Evolutionary conservation across 1,284 basidiomycete genomes (phyloP).

Genomic region (Laetiporus sulphureus): DNA sequence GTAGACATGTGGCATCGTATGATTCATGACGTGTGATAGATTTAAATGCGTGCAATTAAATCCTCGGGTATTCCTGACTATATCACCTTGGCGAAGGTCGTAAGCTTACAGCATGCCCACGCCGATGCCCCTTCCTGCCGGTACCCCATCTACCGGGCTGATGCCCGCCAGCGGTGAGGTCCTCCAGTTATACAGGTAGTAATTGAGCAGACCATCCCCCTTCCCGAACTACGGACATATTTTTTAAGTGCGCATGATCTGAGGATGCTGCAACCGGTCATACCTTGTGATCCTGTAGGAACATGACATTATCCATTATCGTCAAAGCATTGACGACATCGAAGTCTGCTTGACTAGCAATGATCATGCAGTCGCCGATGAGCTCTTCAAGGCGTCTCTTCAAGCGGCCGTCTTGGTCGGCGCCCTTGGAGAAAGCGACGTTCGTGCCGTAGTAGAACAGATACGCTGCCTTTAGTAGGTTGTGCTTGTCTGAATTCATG

Average conservation of each 20-base stretch:
- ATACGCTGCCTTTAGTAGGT: slow-evolving; percentile 81
- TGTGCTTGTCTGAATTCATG: slow-evolving; percentile 59
- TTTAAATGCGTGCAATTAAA: too few species aligned
- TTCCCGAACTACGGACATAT: slow-evolving; percentile 65
- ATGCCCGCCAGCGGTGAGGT: slow-evolving; percentile 74
- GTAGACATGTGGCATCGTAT: too few species aligned
- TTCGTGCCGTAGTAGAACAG: slow-evolving; percentile 88
- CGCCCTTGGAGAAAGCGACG: slow-evolving; percentile 48
- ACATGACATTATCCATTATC: slow-evolving; percentile 86
- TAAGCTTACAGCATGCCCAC: slow-evolving; percentile 65
- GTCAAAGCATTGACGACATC: slow-evolving; percentile 97
- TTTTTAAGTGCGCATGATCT: slow-evolving; percentile 10
- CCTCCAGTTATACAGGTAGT: slow-evolving; percentile 92
- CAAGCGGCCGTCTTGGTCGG: slow-evolving; percentile 55
- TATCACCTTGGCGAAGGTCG: background rate
- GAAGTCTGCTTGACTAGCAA: slow-evolving; percentile 81
- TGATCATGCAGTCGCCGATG: slow-evolving; percentile 70
- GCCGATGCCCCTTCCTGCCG: slow-evolving; percentile 67
- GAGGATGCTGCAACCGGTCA: slow-evolving; percentile 14
- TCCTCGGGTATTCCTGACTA: too few species aligned
- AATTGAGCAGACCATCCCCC: slow-evolving; percentile 87
- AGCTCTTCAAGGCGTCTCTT: slow-evolving; percentile 71
- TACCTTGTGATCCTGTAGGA: slow-evolving; percentile 81
- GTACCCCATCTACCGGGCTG: slow-evolving; percentile 39
- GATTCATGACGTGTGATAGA: too few species aligned